Evolutionary conservation across 139 green algal genomes (phyloP), one percentile per base, ranked within the genome.

Genomic region (Nannochloris sp.): DNA sequence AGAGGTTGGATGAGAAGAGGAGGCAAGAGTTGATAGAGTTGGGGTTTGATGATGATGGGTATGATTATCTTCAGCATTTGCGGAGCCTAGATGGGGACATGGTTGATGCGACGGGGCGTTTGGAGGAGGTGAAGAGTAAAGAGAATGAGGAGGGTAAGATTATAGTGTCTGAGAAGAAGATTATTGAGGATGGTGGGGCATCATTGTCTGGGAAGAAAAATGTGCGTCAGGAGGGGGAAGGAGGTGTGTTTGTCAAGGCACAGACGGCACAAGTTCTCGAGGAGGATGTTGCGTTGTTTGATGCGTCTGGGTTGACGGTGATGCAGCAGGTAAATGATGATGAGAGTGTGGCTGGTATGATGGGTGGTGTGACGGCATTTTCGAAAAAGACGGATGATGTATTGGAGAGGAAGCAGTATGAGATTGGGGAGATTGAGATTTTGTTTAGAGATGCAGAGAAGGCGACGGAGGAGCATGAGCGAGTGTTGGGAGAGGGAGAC

Each of bases 1-100:
- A 16, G 20, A 9, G 14, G 25, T 14, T 84, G 17, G 50, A 65
- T 5, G 82, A 85, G 31, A 82, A 71, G 16, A 76, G 73, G 49
- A 72, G 85, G 3, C 67, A 67, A 2, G 87, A 95, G 72, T 74
- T 93, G 11, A 57, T 93, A 29, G 68, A 79, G 56, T 73, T 89
- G 31, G 89, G 92, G 6, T 86, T 98, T 30, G 91, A 91, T 13
- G 87, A 97, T 57, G 92, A 98, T 46, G 92, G 92, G 4, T 98
- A 98, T 69, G 88, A 98, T 70, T 98, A 98, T 73, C 74, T 92
- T 48, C 68, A 72, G 67, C 92, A 98, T 72, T 55, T 95, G 67
- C 69, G 82, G 1, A 76, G 67, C 6, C 50, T 82, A 28, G 77
- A 74, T 40, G 57, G 20, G 62, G 74, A 30, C n/a, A 23, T 23